Conservation (phyloP, 78 protist genomes). For the Dictyostelium firmibasis region DNA sequence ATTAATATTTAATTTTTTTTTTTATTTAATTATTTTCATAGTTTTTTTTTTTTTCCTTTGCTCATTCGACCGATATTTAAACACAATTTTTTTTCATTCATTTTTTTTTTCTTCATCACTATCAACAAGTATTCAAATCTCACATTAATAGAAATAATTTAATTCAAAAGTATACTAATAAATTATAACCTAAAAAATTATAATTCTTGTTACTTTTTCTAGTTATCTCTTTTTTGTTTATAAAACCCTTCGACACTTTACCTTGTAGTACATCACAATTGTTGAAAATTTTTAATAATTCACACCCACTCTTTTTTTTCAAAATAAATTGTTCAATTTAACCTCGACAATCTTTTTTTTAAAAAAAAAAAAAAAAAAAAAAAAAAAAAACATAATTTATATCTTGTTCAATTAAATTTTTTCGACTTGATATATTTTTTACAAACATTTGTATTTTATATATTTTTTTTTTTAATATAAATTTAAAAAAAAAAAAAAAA, state of each 20-base stretch:
- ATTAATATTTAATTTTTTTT: neutral
- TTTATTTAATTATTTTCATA: neutral
- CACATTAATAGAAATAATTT: conserved; percentile 4
- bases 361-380: neutral
- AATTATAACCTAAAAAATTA: neutral
- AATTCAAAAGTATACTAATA: conserved; percentile 10
- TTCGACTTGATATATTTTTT: neutral
- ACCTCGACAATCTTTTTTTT: neutral
- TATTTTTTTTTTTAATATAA: neutral
- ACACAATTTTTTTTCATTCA: neutral
- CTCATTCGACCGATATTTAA: conserved; percentile 1
- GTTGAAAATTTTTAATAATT: no score
- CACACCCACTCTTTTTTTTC: no score
- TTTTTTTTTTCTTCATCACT: neutral
- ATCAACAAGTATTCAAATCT: neutral
- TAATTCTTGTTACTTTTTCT: conserved; percentile 20
- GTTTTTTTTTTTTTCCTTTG: neutral
- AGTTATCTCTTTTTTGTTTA: conserved; percentile 2
- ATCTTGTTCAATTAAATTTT: neutral
- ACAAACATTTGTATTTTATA: neutral
- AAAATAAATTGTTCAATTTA: neutral
- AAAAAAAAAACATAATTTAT: neutral
- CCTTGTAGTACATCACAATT: neutral
- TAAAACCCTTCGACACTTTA: neutral
- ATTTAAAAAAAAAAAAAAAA: neutral